Conservation (phyloP, 805 yeast species). For the Saccharomyces cerevisiae region DNA sequence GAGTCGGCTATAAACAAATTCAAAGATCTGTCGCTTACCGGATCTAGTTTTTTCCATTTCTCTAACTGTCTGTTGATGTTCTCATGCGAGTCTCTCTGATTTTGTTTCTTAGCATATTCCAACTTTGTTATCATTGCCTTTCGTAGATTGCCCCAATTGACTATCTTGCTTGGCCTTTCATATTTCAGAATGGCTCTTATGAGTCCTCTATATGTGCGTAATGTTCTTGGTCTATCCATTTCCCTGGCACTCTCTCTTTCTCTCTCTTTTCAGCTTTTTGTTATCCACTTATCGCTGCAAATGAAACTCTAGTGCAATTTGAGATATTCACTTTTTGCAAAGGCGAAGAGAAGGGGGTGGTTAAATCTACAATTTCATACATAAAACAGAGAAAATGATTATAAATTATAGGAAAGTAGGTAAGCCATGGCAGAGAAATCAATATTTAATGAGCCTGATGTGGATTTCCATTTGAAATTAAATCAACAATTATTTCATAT, state of each 20-base stretch:
- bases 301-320: background rate
- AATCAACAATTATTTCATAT: conserved; percentile 56
- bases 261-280: background rate
- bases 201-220: background rate
- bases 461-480: conserved; percentile 41
- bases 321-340: background rate
- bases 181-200: background rate
- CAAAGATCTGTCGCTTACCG: background rate
- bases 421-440: conserved; percentile 7
- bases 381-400: background rate
- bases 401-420: background rate
- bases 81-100: background rate
- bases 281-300: background rate
- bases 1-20: background rate
- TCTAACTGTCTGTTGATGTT: background rate
- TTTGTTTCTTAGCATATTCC: background rate
- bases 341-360: background rate
- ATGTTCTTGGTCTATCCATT: background rate
- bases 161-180: background rate
- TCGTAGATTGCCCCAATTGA: background rate
- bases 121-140: background rate
- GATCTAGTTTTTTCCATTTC: background rate
- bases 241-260: background rate
- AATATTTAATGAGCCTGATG: conserved; percentile 30
- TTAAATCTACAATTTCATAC: background rate